Base-by-base conservation (phyloP, 2,329 filamentous ascomycete species). In the Colletotrichum melonis region DNA sequence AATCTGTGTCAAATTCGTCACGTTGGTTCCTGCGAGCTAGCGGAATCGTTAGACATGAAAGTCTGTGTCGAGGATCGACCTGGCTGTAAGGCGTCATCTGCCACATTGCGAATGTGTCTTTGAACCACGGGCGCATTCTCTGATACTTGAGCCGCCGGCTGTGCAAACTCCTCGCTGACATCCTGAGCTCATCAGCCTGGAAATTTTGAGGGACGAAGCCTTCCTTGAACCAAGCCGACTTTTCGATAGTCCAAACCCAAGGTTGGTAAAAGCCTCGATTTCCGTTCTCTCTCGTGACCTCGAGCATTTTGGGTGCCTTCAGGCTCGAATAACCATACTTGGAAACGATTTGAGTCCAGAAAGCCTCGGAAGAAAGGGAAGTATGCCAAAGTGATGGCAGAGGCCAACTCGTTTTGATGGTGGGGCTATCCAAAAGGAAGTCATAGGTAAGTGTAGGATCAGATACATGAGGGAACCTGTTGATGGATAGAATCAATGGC, bases 41-140 rank as follows among this genome's bases (percentile, higher is more conserved):
- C 19, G 38, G 26, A 1, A 62, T 11, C 5, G 6, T 32, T 4
- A 57, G 46, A 7, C 32, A 6, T 16, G 56, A 9, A 4, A 62
- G 35, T 3, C 42, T 14, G 9, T 24, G 12, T 4, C 67, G 59
- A n/a, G 54, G 59, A 11, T n/a, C 16, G 9, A 32, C 28, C 11
- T 9, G 42, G n/a, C 52, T 54, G 42, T 46, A 75, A 2, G 74
- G 73, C 16, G 72, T 74, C 28, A 63, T 32, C 57, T 62, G 67
- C 67, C 65, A 75, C 69, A 72, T 69, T 4, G 57, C 56, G 26
- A 32, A 69, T 8, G 46, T 26, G 55, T 69, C 64, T 5, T n/a
- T 30, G 55, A 42, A 67, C 72, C 70, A 71, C 12, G 70, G 69
- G 4, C 74, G 64, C 12, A 58, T 28, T 30, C 3, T 32, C 14